Evolutionary conservation across 164 flowering plant genomes (phyloP).

Genomic region (Akebia trifoliata): DNA sequence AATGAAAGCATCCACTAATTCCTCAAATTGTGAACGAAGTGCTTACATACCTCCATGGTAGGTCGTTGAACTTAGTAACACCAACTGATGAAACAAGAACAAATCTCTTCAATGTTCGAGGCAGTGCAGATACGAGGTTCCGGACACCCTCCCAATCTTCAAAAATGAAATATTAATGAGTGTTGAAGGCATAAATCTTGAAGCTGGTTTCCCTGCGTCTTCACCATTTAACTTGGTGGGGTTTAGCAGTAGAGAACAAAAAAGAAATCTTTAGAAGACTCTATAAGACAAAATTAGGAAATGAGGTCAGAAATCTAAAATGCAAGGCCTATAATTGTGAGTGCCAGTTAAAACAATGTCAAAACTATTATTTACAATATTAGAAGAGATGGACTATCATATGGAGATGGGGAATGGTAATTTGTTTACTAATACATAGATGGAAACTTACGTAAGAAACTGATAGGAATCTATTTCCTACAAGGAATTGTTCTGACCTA

Average conservation of each 20-base stretch:
- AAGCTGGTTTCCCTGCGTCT: background rate
- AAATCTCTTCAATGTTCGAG: conserved; percentile 72
- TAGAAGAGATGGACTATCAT: background rate
- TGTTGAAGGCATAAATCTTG: background rate
- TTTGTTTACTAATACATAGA: background rate
- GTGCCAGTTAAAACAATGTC: background rate
- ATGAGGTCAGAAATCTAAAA: background rate
- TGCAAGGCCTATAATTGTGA: background rate
- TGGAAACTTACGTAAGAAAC: background rate
- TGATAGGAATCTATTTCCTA: background rate
- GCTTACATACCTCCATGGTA: conserved; percentile 84
- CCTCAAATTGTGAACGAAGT: conserved; percentile 4
- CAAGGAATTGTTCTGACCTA: conserved; percentile 53
- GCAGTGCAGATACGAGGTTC: conserved; percentile 74
- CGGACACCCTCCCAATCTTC: conserved; percentile 96
- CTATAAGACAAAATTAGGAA: background rate
- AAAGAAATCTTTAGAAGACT: background rate
- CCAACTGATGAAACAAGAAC: conserved; percentile 98
- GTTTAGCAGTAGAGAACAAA: background rate
- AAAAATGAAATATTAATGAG: conserved; percentile 18
- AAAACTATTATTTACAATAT: background rate
- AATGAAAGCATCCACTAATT: background rate
- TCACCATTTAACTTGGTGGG: no score
- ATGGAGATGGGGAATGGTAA: background rate
- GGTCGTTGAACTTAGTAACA: conserved; percentile 84